phyloP scores from a whole-genome alignment of 129 eudicot genomes.

The Arctium minus region DNA sequence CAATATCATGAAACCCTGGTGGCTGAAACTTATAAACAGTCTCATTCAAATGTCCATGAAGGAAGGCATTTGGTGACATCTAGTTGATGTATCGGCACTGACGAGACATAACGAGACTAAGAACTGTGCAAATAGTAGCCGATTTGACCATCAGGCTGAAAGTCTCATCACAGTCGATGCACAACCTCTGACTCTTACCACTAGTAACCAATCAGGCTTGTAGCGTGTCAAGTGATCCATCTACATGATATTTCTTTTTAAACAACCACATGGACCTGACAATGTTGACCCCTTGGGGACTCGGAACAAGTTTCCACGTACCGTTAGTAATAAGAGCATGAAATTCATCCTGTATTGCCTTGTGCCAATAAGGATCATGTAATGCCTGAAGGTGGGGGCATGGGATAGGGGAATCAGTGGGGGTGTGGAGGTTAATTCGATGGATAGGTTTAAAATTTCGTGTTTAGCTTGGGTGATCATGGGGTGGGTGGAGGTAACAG shows the following conservation, averaged over 20 bases:
- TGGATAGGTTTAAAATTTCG: background rate
- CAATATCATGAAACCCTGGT: too few species aligned
- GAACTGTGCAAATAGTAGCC: background rate
- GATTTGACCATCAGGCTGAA: background rate
- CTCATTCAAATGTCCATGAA: too few species aligned
- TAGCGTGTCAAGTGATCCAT: background rate
- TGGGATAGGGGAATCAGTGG: background rate
- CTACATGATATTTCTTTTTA: background rate
- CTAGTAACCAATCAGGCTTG: background rate
- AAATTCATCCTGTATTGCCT: background rate
- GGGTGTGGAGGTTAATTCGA: background rate
- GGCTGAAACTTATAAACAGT: too few species aligned
- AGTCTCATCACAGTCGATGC: background rate
- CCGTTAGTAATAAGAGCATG: background rate
- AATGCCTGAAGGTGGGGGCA: background rate
- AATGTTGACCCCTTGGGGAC: background rate
- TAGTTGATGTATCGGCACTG: too few species aligned
- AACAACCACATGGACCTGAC: background rate
- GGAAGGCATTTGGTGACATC: too few species aligned
- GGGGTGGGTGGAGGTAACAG: background rate
- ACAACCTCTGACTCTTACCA: background rate
- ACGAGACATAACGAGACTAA: too few species aligned
- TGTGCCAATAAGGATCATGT: background rate
- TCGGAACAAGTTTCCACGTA: background rate
- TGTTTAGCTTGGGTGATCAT: background rate